phyloP scores from a whole-genome alignment of 2,329 filamentous ascomycete genomes.

The Fusarium subglutinans region DNA sequence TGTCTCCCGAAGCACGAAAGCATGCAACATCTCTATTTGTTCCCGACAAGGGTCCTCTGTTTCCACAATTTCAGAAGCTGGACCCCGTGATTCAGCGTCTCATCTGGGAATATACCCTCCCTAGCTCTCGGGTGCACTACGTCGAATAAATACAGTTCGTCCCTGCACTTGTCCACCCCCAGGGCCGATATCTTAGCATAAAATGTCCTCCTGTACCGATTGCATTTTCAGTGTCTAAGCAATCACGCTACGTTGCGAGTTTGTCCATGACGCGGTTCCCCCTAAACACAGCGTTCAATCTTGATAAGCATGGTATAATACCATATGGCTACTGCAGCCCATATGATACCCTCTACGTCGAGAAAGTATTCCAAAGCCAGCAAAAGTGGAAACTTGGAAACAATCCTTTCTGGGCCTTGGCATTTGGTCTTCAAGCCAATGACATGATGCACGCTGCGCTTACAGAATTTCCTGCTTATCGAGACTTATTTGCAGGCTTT shows the following conservation, averaged over 20 bases:
- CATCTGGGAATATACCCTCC: not conserved
- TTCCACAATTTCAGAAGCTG: not conserved
- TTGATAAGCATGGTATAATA: not conserved
- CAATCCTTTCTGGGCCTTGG: not conserved
- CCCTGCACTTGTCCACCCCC: not conserved
- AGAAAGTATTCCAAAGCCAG: not conserved
- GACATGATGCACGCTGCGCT: not conserved
- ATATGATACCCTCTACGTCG: not conserved
- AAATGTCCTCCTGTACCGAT: not conserved
- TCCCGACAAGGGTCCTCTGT: rapidly evolving
- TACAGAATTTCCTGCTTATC: not conserved
- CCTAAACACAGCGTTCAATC: not conserved
- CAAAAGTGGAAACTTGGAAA: not conserved
- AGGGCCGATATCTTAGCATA: not conserved
- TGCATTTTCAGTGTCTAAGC: not conserved
- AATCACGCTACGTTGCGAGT: not conserved
- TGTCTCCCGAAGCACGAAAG: not conserved
- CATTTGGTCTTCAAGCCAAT: not conserved
- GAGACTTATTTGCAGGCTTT: not conserved
- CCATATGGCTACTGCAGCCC: not conserved
- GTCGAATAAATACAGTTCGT: not conserved
- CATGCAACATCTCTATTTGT: not conserved
- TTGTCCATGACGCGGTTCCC: not conserved
- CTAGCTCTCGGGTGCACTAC: not conserved
- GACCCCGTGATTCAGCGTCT: not conserved